Base-by-base conservation (phyloP, 768 basidiomycete genomes). In the Pleurotus cornucopiae region DNA sequence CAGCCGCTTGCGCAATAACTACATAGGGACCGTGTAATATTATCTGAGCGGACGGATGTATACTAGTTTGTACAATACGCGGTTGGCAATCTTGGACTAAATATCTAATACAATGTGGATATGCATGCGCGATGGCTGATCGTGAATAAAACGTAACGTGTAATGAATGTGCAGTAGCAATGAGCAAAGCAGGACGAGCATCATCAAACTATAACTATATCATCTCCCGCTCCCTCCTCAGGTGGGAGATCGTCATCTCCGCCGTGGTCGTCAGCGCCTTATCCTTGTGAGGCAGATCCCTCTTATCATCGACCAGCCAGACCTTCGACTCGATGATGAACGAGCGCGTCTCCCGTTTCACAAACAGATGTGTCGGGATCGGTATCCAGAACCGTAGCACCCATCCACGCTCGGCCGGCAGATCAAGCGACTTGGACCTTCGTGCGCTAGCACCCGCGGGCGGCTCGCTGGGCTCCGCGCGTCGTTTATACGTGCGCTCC, bases 321-420 rank as follows among this genome's bases (percentile, higher is more conserved):
- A 78, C 67, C n/a, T 62, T 62, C 12, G 72, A 70, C 2, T 65
- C 62, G 16, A 82, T 55, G 37, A 63, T 63, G 61, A 82, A 82
- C 44, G 67, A 62, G 14, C 76, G 67, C 45, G 76, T 76, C 58
- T 81, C 80, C 52, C 69, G 67, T 66, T 74, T 76, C 21, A 69
- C 65, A 57, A 83, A 81, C 20, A 82, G 57, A n/a, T 64, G 58
- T 5, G 75, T 69, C 5, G 80, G 79, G 25, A 83, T 66, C 0
- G 81, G 81, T 6, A 80, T 68, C 70, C 73, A 79, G 58, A 76
- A 71, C 43, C 72, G 68, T 58, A 74, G 61, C 54, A 61, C 68
- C 71, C 71, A 75, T 2, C 72, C 72, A 11, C 65, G 38, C 4
- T 52, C 39, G 5, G 37, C 37, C 0, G 38, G 34, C 51, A 40